Percentiles rank a stretch among this genome's conserved stretches.
phyloP scores from a whole-genome alignment of 805 yeast genomes.

The Pichia heedii region DNA sequence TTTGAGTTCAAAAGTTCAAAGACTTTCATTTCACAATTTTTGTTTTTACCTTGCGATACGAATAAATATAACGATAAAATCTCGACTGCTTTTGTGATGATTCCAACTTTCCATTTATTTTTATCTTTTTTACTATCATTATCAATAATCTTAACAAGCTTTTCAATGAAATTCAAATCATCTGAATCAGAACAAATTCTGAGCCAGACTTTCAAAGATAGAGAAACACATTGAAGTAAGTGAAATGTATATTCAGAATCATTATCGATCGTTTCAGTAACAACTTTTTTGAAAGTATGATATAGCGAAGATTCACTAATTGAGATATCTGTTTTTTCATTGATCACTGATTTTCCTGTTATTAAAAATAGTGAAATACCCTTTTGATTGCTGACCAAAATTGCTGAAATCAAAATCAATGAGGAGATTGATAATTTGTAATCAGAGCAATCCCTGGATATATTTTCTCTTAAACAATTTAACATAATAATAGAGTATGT shows the following conservation, averaged over 20 bases:
- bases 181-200: slow-evolving; percentile 42
- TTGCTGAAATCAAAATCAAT: slow-evolving; percentile 57
- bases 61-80: slow-evolving; percentile 65
- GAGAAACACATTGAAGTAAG: slow-evolving; percentile 61
- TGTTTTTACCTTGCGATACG: slow-evolving; percentile 36
- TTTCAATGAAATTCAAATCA: slow-evolving; percentile 39
- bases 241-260: slow-evolving; percentile 61
- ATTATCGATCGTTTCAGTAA: slow-evolving; percentile 40
- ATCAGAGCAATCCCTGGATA: slow-evolving; percentile 48
- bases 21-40: slow-evolving; percentile 33
- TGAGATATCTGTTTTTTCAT: slow-evolving; percentile 7
- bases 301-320: slow-evolving; percentile 37
- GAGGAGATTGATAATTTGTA: slow-evolving; percentile 43
- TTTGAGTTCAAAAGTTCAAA: slow-evolving; percentile 14
- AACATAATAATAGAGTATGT: slow-evolving; percentile 51
- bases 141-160: slow-evolving; percentile 23
- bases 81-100: slow-evolving; percentile 63
- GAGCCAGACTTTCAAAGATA: slow-evolving; percentile 74
- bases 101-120: slow-evolving; percentile 42
- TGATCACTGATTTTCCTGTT: slow-evolving; percentile 44
- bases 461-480: slow-evolving; percentile 49
- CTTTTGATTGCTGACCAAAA: slow-evolving; percentile 65
- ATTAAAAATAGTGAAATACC: slow-evolving; percentile 66
- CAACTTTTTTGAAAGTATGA: slow-evolving; percentile 45
- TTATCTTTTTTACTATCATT: slow-evolving; percentile 22